Conservation (phyloP, 441 rosid genomes). For the Bruguiera hainesii region DNA sequence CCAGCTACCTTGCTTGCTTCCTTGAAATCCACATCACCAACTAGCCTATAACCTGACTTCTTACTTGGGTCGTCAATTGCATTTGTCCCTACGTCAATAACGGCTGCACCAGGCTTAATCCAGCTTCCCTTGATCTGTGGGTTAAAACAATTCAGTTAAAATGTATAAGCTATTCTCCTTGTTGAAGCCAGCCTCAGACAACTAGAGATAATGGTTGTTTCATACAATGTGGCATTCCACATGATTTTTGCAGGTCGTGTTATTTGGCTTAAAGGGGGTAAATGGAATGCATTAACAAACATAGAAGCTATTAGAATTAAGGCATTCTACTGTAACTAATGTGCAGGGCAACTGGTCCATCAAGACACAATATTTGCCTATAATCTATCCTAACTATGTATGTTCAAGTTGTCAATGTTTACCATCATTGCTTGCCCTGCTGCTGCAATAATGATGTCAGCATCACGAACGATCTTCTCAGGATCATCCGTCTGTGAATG, state of each 20-base stretch:
- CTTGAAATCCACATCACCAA: conserved; percentile 81
- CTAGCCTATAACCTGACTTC: conserved; percentile 79
- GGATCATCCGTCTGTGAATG: conserved; percentile 67
- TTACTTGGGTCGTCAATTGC: conserved; percentile 65
- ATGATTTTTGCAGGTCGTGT: too few relatives aligned
- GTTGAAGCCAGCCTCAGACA: too few relatives aligned
- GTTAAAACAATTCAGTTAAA: neutral
- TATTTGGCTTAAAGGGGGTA: too few relatives aligned
- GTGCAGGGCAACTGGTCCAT: neutral
- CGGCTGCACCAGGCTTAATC: conserved; percentile 96
- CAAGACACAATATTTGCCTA: neutral
- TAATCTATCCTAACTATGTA: conserved; percentile 5
- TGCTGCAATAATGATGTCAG: conserved; percentile 88
- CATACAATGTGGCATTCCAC: too few relatives aligned
- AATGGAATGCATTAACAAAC: neutral
- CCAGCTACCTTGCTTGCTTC: conserved; percentile 84
- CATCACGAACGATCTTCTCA: conserved; percentile 62
- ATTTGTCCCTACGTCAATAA: conserved; percentile 86
- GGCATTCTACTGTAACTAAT: neutral
- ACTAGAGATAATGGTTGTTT: too few relatives aligned
- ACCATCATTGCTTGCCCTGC: conserved; percentile 93
- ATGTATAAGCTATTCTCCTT: neutral
- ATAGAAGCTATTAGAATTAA: neutral
- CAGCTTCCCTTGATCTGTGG: conserved; percentile 74
- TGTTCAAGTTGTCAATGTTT: conserved; percentile 4